A percentile compares a stretch with the other conserved stretches of the same genome.
Evolutionary conservation across 2,329 filamentous ascomycete genomes (phyloP).

Genomic region (Aureobasidium sp.): DNA sequence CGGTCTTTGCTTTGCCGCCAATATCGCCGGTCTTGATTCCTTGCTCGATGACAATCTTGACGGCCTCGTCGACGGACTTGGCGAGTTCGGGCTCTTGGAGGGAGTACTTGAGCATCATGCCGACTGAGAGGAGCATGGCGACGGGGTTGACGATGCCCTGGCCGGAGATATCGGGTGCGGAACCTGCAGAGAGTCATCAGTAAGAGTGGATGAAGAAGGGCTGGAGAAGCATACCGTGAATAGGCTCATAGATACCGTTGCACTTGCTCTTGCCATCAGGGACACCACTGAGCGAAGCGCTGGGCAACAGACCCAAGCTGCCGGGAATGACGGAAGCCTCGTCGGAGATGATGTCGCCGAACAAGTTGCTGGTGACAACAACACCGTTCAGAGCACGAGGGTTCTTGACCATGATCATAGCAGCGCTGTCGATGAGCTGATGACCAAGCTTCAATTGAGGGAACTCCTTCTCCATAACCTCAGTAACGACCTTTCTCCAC

Average conservation of each 20-base stretch:
- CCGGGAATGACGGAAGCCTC: slow-evolving; percentile 93
- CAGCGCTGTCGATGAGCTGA: slow-evolving; percentile 92
- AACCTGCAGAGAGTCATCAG: slow-evolving; percentile 43
- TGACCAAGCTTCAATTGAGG: slow-evolving; percentile 76
- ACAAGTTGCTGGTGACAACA: slow-evolving; percentile 86
- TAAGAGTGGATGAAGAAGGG: background rate
- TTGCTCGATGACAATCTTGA: slow-evolving; percentile 68
- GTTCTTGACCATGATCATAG: slow-evolving; percentile 97
- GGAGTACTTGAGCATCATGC: slow-evolving; percentile 95
- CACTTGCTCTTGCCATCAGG: slow-evolving; percentile 77
- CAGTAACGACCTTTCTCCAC: slow-evolving; percentile 80
- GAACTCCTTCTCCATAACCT: slow-evolving; percentile 83
- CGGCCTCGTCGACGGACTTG: slow-evolving; percentile 70
- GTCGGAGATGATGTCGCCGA: slow-evolving; percentile 93
- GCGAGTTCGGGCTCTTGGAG: slow-evolving; percentile 71
- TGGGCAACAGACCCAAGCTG: slow-evolving; percentile 78
- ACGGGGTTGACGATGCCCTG: slow-evolving; percentile 88
- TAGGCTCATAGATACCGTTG: slow-evolving; percentile 96
- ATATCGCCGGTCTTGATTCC: slow-evolving; percentile 78
- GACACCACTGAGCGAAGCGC: slow-evolving; percentile 76
- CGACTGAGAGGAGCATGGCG: slow-evolving; percentile 81
- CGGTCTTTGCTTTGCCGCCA: slow-evolving; percentile 65
- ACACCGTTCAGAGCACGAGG: slow-evolving; percentile 81
- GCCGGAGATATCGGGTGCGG: slow-evolving; percentile 87
- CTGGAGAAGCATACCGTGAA: slow-evolving; percentile 59